phyloP scores from a whole-genome alignment of 345 rosid species.

The Psidium guajava region DNA sequence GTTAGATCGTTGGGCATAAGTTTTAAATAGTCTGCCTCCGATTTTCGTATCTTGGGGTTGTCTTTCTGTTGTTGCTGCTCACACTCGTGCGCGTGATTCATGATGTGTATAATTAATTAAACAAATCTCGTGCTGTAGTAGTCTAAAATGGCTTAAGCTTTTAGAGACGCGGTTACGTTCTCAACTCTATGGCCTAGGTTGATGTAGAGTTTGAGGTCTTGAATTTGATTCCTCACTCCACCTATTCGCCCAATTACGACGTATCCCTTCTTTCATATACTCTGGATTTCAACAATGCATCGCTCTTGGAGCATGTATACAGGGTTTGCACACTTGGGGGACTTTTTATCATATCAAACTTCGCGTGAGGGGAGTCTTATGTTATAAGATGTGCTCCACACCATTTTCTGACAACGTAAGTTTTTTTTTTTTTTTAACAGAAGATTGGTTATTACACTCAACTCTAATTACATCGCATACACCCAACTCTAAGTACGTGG shows the following conservation, averaged over 20 bases:
- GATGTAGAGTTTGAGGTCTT: neutral
- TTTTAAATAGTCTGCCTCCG: neutral
- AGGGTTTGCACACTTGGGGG: neutral
- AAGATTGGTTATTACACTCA: neutral
- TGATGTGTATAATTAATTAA: neutral
- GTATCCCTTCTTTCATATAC: neutral
- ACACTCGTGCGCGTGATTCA: neutral
- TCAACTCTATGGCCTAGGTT: neutral
- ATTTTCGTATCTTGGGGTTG: neutral
- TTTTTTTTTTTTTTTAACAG: neutral
- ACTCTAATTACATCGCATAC: neutral
- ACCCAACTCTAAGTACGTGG: neutral
- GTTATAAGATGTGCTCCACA: neutral
- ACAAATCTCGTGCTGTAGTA: neutral
- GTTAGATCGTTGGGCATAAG: neutral
- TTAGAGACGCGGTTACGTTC: neutral
- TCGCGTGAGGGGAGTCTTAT: neutral
- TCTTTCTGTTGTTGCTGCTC: neutral
- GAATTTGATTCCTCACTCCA: neutral
- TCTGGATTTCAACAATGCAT: neutral
- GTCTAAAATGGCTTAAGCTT: neutral
- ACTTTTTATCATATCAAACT: neutral
- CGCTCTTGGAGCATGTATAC: neutral
- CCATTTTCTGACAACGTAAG: neutral
- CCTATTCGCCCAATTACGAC: neutral